These are phyloP conservation scores for Pachysandra terminalis DNA, from an alignment of 164 flowering plant genomes.

Conservation along the genomic window DNA sequence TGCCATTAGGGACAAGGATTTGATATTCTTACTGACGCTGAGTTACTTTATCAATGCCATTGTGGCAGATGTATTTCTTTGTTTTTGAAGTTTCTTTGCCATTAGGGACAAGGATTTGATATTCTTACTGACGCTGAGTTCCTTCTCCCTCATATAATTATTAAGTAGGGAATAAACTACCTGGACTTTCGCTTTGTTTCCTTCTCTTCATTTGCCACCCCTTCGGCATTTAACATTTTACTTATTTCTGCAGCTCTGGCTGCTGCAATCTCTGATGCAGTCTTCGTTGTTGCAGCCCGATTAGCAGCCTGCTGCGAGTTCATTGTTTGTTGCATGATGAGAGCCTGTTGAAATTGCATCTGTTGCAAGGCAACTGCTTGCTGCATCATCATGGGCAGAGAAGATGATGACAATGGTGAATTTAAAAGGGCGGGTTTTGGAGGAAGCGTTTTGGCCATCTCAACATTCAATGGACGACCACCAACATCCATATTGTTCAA, in stretches of 20 bases:
- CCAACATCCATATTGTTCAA: constrained; percentile 93
- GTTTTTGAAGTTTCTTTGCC: background rate
- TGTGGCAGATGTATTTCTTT: background rate
- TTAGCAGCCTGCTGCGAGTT: constrained; percentile 93
- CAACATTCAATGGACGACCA: constrained; percentile 94
- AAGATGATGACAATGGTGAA: constrained; percentile 51
- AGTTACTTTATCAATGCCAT: background rate
- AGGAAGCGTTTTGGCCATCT: constrained; percentile 98
- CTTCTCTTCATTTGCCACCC: constrained; percentile 46
- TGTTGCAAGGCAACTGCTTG: constrained; percentile 99
- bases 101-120: background rate
- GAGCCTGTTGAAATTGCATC: constrained; percentile 98
- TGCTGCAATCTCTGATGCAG: constrained; percentile 90
- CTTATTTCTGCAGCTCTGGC: constrained; percentile 98
- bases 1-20: background rate
- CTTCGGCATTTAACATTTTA: constrained; percentile 79
- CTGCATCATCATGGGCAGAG: constrained; percentile 91
- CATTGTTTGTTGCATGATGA: constrained; percentile 91
- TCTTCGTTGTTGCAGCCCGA: constrained; percentile 91
- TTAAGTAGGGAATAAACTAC: constrained; percentile 28
- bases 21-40: background rate
- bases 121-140: background rate
- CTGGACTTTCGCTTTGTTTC: constrained; percentile 54
- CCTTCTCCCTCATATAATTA: background rate
- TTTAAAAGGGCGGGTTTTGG: constrained; percentile 45